A percentile compares a stretch with the other conserved stretches of the same genome.
Conservation (phyloP, 2,329 filamentous ascomycete genomes). For the Calonectria leucothoes region DNA sequence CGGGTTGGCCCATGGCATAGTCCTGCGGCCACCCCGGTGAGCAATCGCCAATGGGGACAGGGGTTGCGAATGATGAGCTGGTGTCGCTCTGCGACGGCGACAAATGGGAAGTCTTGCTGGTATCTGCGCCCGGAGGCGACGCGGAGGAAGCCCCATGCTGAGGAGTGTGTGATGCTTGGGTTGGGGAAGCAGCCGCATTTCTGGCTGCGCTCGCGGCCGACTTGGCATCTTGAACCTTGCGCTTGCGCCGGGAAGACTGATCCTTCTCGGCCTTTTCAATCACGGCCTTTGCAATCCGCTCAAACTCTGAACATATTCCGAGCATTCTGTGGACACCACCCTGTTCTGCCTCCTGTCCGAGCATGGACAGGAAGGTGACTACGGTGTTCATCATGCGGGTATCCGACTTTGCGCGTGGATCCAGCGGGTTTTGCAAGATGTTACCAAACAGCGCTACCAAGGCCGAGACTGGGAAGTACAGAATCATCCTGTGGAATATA, state of each 20-base stretch:
- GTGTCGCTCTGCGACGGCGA: slow-evolving; percentile 42
- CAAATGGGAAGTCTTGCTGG: slow-evolving; percentile 35
- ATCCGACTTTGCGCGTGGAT: slow-evolving; percentile 88
- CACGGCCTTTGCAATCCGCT: slow-evolving; percentile 90
- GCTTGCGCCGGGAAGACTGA: slow-evolving; percentile 81
- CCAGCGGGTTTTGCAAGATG: slow-evolving; percentile 93
- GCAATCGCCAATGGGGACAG: slow-evolving; percentile 47
- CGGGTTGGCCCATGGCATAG: slow-evolving; percentile 49
- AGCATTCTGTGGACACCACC: slow-evolving; percentile 95
- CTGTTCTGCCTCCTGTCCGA: slow-evolving; percentile 90
- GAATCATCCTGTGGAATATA: slow-evolving; percentile 72
- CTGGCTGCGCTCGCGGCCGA: not conserved
- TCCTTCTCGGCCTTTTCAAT: slow-evolving; percentile 94
- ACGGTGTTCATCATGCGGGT: slow-evolving; percentile 92
- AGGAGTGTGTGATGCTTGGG: slow-evolving; percentile 25
- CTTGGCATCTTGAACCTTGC: slow-evolving; percentile 74
- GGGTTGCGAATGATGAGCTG: slow-evolving; percentile 37
- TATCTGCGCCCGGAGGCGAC: slow-evolving; percentile 3
- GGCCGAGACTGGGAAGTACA: slow-evolving; percentile 97
- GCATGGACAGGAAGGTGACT: slow-evolving; percentile 88
- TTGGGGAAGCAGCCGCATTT: not conserved
- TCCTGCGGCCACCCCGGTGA: slow-evolving; percentile 65
- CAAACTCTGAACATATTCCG: slow-evolving; percentile 94
- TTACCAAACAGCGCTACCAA: slow-evolving; percentile 96
- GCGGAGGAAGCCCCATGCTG: slow-evolving; percentile 22